A percentile compares a stretch with the other conserved stretches of the same genome.
Conservation (phyloP, 1,139 yeast species). For the Hanseniaspora gamundiae region DNA sequence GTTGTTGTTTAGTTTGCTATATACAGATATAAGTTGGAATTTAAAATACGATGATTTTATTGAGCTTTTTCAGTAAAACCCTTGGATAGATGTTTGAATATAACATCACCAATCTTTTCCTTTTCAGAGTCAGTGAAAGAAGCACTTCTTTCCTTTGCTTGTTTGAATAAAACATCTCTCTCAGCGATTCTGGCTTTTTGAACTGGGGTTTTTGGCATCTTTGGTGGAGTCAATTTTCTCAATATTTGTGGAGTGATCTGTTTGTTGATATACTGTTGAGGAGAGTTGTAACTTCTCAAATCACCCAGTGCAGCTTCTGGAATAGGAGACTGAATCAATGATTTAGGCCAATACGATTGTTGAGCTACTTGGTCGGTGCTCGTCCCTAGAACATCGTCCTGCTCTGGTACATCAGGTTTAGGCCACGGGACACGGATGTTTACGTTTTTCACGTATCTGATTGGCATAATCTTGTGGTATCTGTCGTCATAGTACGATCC, state of each 20-base stretch:
- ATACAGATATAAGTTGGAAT: slow-evolving; percentile 5
- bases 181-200: slow-evolving; percentile 43
- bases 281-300: slow-evolving; percentile 42
- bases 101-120: slow-evolving; percentile 57
- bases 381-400: slow-evolving; percentile 52
- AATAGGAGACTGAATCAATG: slow-evolving; percentile 53
- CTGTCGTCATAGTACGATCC: slow-evolving; percentile 66
- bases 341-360: slow-evolving; percentile 63
- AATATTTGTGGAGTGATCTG: slow-evolving; percentile 41
- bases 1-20: background rate
- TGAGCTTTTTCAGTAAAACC: background rate
- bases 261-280: slow-evolving; percentile 36
- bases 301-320: slow-evolving; percentile 57
- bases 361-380: slow-evolving; percentile 48
- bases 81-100: slow-evolving; percentile 15
- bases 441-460: slow-evolving; percentile 61
- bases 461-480: slow-evolving; percentile 63
- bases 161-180: slow-evolving; percentile 32
- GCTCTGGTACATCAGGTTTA: slow-evolving; percentile 46
- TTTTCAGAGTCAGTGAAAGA: slow-evolving; percentile 56
- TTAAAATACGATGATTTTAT: background rate
- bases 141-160: slow-evolving; percentile 31
- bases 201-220: slow-evolving; percentile 63
- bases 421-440: slow-evolving; percentile 84
- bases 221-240: slow-evolving; percentile 43